Percentiles rank a stretch among this genome's conserved stretches.
Conservation (phyloP, 2,329 filamentous ascomycete genomes). For the Moelleriella libera region DNA sequence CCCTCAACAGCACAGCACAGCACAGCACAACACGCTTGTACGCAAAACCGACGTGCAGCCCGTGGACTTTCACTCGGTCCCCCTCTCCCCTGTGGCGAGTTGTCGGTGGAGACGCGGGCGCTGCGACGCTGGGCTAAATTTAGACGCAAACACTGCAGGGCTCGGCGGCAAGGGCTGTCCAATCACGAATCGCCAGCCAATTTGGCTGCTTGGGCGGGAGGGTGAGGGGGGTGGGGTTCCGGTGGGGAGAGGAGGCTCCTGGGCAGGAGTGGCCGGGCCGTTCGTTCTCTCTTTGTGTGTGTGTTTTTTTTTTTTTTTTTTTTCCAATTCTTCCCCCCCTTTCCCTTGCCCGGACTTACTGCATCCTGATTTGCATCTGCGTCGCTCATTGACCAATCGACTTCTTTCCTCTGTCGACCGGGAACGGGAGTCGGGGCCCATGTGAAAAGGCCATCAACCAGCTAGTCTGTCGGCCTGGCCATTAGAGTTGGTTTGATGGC, state of each 20-base stretch:
- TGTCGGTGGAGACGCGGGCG: neutral
- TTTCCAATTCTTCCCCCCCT: neutral
- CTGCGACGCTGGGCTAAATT: constrained; percentile 13
- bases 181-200: constrained; percentile 13
- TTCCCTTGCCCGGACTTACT: neutral
- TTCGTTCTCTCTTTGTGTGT: neutral
- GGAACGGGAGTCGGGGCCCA: neutral
- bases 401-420: neutral
- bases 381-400: neutral
- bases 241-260: neutral
- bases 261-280: neutral
- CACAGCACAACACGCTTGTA: neutral
- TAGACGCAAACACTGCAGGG: constrained; percentile 13
- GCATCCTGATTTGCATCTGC: neutral
- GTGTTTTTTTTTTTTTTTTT: no score
- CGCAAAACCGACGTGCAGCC: neutral
- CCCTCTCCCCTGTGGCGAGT: neutral
- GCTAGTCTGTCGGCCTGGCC: neutral
- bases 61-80: neutral
- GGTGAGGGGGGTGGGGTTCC: neutral
- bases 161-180: constrained; percentile 16
- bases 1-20: constrained; percentile 1
- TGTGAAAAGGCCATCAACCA: neutral
- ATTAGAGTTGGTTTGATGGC: neutral
- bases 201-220: constrained; percentile 8